Evolutionary conservation across 2,329 filamentous ascomycete species (phyloP), one percentile per base, ranked within the genome.

Genomic region (Botrytis tulipae): DNA sequence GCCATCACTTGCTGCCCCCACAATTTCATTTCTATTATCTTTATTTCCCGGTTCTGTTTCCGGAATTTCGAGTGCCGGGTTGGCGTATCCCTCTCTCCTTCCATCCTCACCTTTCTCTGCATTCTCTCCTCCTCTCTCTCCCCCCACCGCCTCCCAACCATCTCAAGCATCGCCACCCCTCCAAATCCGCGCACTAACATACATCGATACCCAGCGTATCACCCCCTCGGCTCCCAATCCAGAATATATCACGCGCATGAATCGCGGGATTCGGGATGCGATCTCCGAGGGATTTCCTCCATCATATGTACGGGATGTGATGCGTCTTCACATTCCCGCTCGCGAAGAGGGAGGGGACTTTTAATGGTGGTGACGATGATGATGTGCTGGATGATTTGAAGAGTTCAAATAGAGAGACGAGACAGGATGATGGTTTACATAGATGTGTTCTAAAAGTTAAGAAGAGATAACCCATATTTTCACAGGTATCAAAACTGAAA

Each of bases 321-420:
- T 57, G n/a, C n/a, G 51, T 29, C 14, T 57, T 57, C 29, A 29
- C 51, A 57, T 57, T 29, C 51, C 51, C 14, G n/a, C 51, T 57
- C 12, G 6, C 6, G n/a, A 29, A 12, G 25, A 29, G 51, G 14
- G n/a, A 18, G n/a, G 2, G 1, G n/a, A 0, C n/a, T 14, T 16
- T 25, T 51, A 5, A 16, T 6, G 48, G 12, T n/a, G 25, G 0
- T 25, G 12, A 29, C 29, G 12, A 29, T 8, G 51, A 8, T 18
- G 51, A 57, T 57, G n/a, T 29, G 14, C 14, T n/a, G 14, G 6
- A 57, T 3, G n/a, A 29, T 57, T 57, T 57, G 51, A 57, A 29
- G 14, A n/a, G 48, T 51, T 51, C 46, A 12, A 6, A 66, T 35
- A 14, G 5, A 35, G 16, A 40, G 46, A 22, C 22, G 5, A 40